These are phyloP conservation scores for Fusarium longipes DNA, from an alignment of 2,329 filamentous ascomycete species.

Conservation along the genomic window DNA sequence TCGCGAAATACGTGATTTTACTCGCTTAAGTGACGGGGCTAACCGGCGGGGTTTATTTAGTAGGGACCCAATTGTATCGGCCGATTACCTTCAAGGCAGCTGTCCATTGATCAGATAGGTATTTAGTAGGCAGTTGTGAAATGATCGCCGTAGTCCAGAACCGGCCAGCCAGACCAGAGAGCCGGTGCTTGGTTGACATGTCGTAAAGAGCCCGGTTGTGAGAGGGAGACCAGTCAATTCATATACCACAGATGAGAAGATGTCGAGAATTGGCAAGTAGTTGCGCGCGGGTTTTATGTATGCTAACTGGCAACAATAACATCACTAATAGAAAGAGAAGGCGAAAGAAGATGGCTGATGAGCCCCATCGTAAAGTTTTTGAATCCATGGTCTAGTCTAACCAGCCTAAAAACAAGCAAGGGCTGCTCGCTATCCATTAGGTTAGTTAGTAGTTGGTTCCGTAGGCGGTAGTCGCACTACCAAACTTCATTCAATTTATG, in stretches of 20 bases:
- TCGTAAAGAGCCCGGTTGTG: constrained; percentile 20
- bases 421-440: constrained; percentile 26
- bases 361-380: constrained; percentile 31
- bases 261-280: neutral
- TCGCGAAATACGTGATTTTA: constrained; percentile 2
- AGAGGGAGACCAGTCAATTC: constrained; percentile 12
- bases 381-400: constrained; percentile 37
- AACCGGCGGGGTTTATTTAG: constrained; percentile 28
- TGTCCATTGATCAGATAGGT: constrained; percentile 20
- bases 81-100: constrained; percentile 17
- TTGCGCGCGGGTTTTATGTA: constrained; percentile 5
- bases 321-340: neutral
- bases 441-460: constrained; percentile 6
- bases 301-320: neutral
- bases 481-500: constrained; percentile 29
- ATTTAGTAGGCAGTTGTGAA: constrained; percentile 22
- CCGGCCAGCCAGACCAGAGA: constrained; percentile 33
- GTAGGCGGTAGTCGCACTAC: constrained; percentile 16
- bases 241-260: neutral
- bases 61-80: constrained; percentile 24
- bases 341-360: constrained; percentile 2
- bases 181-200: constrained; percentile 16
- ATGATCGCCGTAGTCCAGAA: constrained; percentile 32
- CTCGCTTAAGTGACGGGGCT: constrained; percentile 20
- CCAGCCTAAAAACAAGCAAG: constrained; percentile 27